Evolutionary conservation across 345 rosid genomes (phyloP), one percentile per base, ranked within the genome.

Genomic region (Psidium friedrichsthalianum): DNA sequence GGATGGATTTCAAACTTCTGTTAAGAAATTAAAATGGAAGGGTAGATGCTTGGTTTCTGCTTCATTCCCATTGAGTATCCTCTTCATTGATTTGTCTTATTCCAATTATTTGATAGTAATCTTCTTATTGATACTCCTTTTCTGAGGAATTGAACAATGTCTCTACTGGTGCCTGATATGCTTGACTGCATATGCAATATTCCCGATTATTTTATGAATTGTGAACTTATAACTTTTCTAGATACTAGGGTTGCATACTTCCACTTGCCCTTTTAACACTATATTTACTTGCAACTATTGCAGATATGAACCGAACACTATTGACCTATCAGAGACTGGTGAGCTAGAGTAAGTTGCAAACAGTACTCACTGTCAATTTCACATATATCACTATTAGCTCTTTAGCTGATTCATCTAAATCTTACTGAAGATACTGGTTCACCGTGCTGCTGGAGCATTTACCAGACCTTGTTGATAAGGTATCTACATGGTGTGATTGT

Each of bases 271-370:
- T 32, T 69, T 10, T 32, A 64, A 64, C 78, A 32, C 44, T 22
- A 29, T 82, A 57, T 82, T 52, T 29, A 52, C 58, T 27, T 82
- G 40, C 83, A 52, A 52, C 5, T 52, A 51, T 83, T 85, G 80
- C 94, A 97, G 99, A 93, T 97, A 97, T 80, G 98, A 97, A 90
- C 99, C 99, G 84, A 97, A 97, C 91, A 97, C 99, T 20, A 90
- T 97, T 85, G 99, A 97, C 90, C 93, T 97, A 18, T 89, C 99
- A 69, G 97, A 97, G 85, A 96, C 88, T 90, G 86, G 91, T 22
- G 98, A 96, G 86, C 90, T 95, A 88, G 99, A 97, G 99, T 97
- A 87, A 97, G 99, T 94, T 52, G 44, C 78, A 69, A 32, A 69
- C 78, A 69, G 47, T 32, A 8, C 78, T 69, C 47, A 7, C 2